A percentile compares a stretch with the other conserved stretches of the same genome.
These are phyloP conservation scores for Suillus placidus DNA, from an alignment of 768 basidiomycete species.

Conservation along the genomic window DNA sequence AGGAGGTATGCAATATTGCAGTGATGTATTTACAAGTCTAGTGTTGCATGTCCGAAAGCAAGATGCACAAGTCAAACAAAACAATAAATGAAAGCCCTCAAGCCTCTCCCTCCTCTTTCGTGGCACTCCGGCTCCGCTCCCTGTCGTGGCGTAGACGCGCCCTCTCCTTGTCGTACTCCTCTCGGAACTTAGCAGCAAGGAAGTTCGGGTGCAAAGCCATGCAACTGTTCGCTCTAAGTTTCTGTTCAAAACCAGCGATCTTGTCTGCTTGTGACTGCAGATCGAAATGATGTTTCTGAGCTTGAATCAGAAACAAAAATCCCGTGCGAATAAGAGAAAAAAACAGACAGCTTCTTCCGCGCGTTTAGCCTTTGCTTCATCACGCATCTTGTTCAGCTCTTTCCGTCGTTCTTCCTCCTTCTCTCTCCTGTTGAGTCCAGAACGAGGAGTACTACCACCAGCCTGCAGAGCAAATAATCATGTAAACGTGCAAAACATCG, in stretches of 20 bases:
- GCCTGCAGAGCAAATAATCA: slow-evolving; percentile 30
- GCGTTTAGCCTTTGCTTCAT: slow-evolving; percentile 65
- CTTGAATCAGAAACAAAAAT: slow-evolving; percentile 16
- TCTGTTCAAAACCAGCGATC: slow-evolving; percentile 65
- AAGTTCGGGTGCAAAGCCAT: slow-evolving; percentile 64
- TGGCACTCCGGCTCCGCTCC: slow-evolving; percentile 29
- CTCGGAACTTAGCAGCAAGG: slow-evolving; percentile 59
- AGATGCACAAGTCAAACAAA: slow-evolving; percentile 7
- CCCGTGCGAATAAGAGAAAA: neutral
- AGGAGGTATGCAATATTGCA: neutral
- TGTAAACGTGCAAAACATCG: neutral
- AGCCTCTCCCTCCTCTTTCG: slow-evolving; percentile 35
- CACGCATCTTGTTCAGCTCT: slow-evolving; percentile 69
- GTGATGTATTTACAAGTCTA: slow-evolving; percentile 1
- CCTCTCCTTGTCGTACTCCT: slow-evolving; percentile 48
- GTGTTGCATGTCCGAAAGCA: slow-evolving; percentile 5
- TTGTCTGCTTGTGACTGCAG: slow-evolving; percentile 62
- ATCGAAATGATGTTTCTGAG: slow-evolving; percentile 54
- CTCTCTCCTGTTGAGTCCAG: slow-evolving; percentile 44
- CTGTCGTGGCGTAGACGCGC: slow-evolving; percentile 33
- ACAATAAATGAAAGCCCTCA: slow-evolving; percentile 19
- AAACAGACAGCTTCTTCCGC: slow-evolving; percentile 54
- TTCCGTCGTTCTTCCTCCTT: slow-evolving; percentile 70
- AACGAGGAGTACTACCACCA: slow-evolving; percentile 46
- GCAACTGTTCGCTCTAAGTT: slow-evolving; percentile 49